A percentile compares a stretch with the other conserved stretches of the same genome.
Evolutionary conservation across 1,139 yeast species (phyloP).

Genomic region (Taphrina wiesneri): DNA sequence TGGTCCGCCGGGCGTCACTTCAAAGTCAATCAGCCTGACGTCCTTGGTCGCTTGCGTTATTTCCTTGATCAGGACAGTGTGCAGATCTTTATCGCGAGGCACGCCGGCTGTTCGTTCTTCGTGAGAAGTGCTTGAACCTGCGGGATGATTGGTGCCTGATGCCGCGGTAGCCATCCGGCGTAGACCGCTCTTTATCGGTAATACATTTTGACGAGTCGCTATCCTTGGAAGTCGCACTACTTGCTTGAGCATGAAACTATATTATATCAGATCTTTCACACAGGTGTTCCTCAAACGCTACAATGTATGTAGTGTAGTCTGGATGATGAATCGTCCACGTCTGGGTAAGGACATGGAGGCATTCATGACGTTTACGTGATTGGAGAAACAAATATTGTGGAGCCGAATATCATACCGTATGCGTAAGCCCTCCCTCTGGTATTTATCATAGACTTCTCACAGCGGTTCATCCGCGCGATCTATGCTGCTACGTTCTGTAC

Average conservation of each 20-base stretch:
- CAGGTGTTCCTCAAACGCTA: no score
- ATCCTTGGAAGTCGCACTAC: neutral
- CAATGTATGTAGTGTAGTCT: no score
- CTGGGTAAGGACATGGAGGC: no score
- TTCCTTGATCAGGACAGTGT: constrained; percentile 2
- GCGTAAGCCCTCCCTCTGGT: neutral
- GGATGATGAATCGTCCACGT: no score
- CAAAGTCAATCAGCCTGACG: constrained; percentile 26
- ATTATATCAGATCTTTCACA: no score
- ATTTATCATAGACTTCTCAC: neutral
- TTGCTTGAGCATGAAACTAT: neutral
- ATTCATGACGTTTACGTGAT: no score
- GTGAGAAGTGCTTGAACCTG: constrained; percentile 10
- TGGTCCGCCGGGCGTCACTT: constrained; percentile 14
- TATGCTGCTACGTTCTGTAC: neutral
- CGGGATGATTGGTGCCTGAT: neutral
- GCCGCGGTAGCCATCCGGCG: constrained; percentile 31
- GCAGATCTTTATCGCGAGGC: constrained; percentile 19
- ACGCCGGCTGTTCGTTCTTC: constrained; percentile 14
- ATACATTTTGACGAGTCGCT: neutral
- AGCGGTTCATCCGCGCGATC: neutral
- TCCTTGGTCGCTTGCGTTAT: constrained; percentile 27
- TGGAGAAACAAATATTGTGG: no score
- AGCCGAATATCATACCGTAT: no score
- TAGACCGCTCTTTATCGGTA: no score